These are phyloP conservation scores for Monotropa hypopitys DNA, from an alignment of 179 eudicot genomes.

Conservation along the genomic window DNA sequence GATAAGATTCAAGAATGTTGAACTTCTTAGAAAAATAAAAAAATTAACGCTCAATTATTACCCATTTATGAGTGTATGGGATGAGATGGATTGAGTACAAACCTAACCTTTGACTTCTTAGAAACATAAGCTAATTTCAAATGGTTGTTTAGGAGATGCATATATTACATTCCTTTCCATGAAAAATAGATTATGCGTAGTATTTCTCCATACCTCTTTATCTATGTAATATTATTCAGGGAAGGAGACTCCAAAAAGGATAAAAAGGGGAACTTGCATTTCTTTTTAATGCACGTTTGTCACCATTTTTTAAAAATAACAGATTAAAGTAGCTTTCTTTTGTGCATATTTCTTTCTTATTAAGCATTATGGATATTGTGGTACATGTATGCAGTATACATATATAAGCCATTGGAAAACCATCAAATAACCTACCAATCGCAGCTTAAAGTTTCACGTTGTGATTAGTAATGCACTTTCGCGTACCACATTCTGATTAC, in stretches of 20 bases:
- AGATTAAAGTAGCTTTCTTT: neutral
- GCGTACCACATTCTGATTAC: neutral
- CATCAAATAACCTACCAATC: neutral
- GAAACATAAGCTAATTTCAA: neutral
- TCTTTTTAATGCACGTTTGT: neutral
- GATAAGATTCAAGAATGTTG: neutral
- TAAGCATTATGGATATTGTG: neutral
- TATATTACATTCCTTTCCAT: neutral
- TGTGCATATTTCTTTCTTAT: neutral
- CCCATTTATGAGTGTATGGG: too few relatives aligned
- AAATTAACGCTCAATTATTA: too few relatives aligned
- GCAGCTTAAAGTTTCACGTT: neutral
- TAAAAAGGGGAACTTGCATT: neutral
- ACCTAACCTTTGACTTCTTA: too few relatives aligned
- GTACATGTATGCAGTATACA: neutral
- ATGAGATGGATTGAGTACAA: too few relatives aligned
- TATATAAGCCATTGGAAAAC: neutral
- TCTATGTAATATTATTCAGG: neutral
- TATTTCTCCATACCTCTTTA: neutral
- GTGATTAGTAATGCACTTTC: neutral
- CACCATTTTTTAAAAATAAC: neutral
- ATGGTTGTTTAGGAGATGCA: neutral
- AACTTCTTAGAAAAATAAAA: neutral
- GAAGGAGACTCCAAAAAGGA: neutral
- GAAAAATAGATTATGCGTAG: neutral